These are phyloP conservation scores for Pyricularia sp. DNA, from an alignment of 2,329 filamentous ascomycete species.

Conservation along the genomic window DNA sequence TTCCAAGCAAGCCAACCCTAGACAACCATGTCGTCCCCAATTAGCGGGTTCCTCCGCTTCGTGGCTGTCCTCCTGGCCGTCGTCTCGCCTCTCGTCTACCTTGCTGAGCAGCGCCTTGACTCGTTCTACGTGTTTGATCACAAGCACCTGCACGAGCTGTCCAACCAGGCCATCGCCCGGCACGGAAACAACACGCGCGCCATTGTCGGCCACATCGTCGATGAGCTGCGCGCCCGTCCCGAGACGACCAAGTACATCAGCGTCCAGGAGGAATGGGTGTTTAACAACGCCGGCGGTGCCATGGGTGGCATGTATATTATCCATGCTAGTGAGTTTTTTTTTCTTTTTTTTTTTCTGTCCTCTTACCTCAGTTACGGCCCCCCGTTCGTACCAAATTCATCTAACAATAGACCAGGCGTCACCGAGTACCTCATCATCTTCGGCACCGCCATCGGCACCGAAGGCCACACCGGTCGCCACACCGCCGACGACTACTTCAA, in stretches of 20 bases:
- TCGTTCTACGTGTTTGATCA: conserved; percentile 65
- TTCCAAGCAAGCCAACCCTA: neutral
- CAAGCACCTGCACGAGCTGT: conserved; percentile 54
- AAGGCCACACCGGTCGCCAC: conserved; percentile 79
- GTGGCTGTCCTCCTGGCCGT: conserved; percentile 41
- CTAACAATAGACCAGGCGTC: conserved; percentile 33
- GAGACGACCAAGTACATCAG: conserved; percentile 44
- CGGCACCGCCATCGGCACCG: conserved; percentile 69
- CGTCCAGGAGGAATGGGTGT: conserved; percentile 69
- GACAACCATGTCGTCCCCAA: conserved; percentile 2
- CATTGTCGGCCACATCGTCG: conserved; percentile 57
- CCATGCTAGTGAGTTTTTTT: conserved; percentile 54
- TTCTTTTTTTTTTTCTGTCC: neutral
- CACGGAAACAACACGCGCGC: conserved; percentile 64
- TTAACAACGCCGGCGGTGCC: conserved; percentile 83
- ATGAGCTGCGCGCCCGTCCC: conserved; percentile 47
- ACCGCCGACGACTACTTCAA: conserved; percentile 92
- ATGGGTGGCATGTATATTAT: conserved; percentile 90
- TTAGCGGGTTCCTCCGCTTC: conserved; percentile 12
- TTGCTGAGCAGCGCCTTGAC: conserved; percentile 45
- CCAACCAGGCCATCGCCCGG: conserved; percentile 48
- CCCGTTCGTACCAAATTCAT: no score
- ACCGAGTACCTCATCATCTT: conserved; percentile 89
- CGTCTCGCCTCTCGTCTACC: conserved; percentile 38
- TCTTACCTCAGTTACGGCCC: no score